Base-by-base conservation (phyloP, 345 rosid species). In the Citrus sp. region DNA sequence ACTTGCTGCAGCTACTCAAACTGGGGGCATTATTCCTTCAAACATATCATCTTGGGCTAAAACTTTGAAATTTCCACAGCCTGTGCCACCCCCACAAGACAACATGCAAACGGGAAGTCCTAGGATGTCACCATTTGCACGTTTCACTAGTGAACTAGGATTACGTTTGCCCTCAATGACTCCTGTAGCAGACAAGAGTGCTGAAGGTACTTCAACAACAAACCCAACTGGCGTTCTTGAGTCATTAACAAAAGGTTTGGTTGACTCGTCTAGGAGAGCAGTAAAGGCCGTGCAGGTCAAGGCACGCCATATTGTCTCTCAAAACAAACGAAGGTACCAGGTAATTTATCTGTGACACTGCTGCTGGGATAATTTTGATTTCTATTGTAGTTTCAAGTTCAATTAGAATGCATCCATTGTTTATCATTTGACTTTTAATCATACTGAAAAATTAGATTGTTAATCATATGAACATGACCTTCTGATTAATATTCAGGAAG, bases 291-390 rank as follows among this genome's bases (percentile, higher is more conserved):
- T 92, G 74, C 98, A 95, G 86, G 94, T 92, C 84, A 95, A 92
- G 89, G 98, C 99, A 70, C 89, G 99, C 19, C 99, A 92, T 74
- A 88, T 91, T 70, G 98, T 93, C 73, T 95, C 99, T 65, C 99
- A 95, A 85, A 95, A 95, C 75, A 95, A 95, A 80, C 79, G 99
- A 83, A 93, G 99, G 89, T 95, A 89, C 84, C 98, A 93, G 99
- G 99, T 92, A 21, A 35, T 61, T 49, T 61, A 30, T 30, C 55
- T 27, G 70, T 70, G 25, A 35, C 10, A 42, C 54, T 71, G 19
- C 9, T 34, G 24, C 71, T 69, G 30, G 30, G 55, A 35, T 12
- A 40, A 9, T 35, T 55, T 72, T 56, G 24, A 22, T 14, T 32
- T 19, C 2, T 32, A 19, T 19, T 35, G 34, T 27, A 34, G 24